Evolutionary conservation across 2,329 filamentous ascomycete species (phyloP).

Genomic region (Fusarium globosum): DNA sequence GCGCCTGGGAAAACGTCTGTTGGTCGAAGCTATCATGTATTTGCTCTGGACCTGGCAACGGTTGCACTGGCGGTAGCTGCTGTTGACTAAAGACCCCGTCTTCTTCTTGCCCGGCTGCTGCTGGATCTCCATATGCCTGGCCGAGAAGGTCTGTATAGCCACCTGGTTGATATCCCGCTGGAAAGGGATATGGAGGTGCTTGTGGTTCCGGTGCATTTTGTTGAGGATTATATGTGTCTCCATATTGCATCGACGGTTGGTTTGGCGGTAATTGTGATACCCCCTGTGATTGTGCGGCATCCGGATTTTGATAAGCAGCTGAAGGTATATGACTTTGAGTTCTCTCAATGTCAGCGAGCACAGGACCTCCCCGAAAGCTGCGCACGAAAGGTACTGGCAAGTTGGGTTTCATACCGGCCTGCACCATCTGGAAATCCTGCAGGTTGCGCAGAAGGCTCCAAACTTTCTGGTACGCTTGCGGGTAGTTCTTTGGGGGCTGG

Average conservation of each 20-base stretch:
- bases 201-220: neutral
- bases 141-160: too few relatives aligned
- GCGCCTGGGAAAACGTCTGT: neutral
- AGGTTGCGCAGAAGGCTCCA: neutral
- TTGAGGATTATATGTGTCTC: neutral
- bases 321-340: neutral
- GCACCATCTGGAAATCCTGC: neutral
- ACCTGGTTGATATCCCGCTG: neutral
- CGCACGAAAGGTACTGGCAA: neutral
- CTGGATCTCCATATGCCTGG: neutral
- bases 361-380: conserved; percentile 8
- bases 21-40: too few relatives aligned
- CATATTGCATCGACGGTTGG: neutral
- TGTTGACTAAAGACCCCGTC: neutral
- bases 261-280: neutral
- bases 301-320: neutral
- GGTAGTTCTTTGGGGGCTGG: neutral
- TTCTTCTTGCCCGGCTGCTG: neutral
- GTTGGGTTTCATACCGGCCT: neutral
- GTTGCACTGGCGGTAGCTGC: neutral
- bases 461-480: neutral
- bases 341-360: neutral
- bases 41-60: neutral
- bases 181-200: neutral
- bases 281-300: neutral